A percentile compares a stretch with the other conserved stretches of the same genome.
Conservation (phyloP, 2,329 filamentous ascomycete species). For the Juglanconis oblonga region DNA sequence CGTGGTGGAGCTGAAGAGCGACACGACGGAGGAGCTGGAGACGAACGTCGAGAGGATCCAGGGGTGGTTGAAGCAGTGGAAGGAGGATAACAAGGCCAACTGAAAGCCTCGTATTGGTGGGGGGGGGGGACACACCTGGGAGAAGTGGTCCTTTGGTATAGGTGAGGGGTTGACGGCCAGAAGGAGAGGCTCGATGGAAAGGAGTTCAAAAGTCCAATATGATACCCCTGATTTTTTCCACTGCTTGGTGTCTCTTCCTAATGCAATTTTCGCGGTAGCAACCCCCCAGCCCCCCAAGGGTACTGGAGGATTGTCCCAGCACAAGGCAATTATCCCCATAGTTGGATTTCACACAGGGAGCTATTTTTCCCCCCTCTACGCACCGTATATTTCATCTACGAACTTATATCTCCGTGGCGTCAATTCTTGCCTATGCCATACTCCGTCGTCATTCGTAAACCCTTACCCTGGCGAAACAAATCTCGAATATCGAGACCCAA, state of each 20-base stretch:
- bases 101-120: not conserved
- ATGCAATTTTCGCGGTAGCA: not conserved
- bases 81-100: constrained; percentile 53
- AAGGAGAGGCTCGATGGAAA: not conserved
- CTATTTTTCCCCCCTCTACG: not conserved
- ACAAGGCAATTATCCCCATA: too few species aligned
- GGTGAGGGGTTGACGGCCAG: not conserved
- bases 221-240: constrained; percentile 13
- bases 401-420: not conserved
- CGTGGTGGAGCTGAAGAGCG: constrained; percentile 83
- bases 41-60: constrained; percentile 81
- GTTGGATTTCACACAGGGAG: not conserved
- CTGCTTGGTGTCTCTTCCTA: not conserved
- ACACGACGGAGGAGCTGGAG: constrained; percentile 81
- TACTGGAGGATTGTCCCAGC: too few species aligned
- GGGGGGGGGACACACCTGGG: not conserved
- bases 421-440: not conserved
- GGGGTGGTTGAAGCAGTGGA: constrained; percentile 81
- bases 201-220: constrained; percentile 17
- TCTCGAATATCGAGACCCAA: not conserved
- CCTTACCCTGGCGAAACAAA: not conserved
- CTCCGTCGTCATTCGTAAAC: not conserved
- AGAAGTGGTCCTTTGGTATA: not conserved
- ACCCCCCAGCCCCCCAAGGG: too few species aligned
- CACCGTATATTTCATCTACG: not conserved